Evolutionary conservation across 2,329 filamentous ascomycete genomes (phyloP).

Genomic region (Claviceps sp.): DNA sequence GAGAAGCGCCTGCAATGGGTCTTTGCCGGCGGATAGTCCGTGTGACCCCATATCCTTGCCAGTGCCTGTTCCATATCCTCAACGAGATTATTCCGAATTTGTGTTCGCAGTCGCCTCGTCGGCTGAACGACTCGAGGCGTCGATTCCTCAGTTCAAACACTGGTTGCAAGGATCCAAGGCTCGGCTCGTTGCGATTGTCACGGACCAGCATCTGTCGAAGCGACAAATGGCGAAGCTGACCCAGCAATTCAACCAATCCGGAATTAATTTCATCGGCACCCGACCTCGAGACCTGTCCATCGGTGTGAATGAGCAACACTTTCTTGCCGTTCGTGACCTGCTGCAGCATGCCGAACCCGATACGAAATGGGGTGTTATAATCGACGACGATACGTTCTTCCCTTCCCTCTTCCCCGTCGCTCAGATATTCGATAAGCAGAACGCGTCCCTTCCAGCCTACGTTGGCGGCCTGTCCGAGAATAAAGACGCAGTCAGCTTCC

Average conservation of each 20-base stretch:
- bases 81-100: conserved; percentile 32
- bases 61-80: conserved; percentile 31
- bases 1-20: conserved; percentile 12
- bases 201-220: conserved; percentile 20
- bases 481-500: conserved; percentile 33
- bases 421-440: conserved; percentile 31
- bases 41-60: conserved; percentile 32
- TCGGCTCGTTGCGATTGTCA: conserved; percentile 36
- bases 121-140: conserved; percentile 33
- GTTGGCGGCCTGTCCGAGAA: conserved; percentile 46
- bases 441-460: conserved; percentile 36
- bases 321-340: conserved; percentile 39
- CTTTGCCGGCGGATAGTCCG: neutral
- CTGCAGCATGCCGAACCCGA: conserved; percentile 26
- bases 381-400: conserved; percentile 54
- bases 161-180: conserved; percentile 41
- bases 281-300: conserved; percentile 20
- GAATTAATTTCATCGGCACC: conserved; percentile 21
- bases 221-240: conserved; percentile 16
- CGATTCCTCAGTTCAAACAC: conserved; percentile 37
- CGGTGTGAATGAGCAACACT: conserved; percentile 41
- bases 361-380: conserved; percentile 41
- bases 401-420: conserved; percentile 37
- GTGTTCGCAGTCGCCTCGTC: conserved; percentile 45
- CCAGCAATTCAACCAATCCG: conserved; percentile 14